phyloP scores from a whole-genome alignment of 2,329 filamentous ascomycete genomes.

The Dendryphion nanum region DNA sequence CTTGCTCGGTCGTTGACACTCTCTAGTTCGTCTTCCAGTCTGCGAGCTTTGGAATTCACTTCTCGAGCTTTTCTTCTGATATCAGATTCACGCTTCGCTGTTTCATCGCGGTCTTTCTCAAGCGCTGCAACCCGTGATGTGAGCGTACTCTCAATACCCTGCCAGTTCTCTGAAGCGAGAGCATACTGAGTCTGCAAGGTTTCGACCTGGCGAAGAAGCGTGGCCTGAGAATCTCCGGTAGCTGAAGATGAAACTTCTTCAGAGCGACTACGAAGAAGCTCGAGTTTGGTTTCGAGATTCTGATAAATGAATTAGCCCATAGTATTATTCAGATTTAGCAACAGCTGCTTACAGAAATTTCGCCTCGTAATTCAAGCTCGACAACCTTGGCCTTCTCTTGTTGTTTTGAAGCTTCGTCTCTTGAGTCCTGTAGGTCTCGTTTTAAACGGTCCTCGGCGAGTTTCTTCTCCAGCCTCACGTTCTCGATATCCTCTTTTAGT shows the following conservation, averaged over 20 bases:
- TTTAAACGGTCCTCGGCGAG: slow-evolving; percentile 68
- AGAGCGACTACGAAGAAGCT: slow-evolving; percentile 77
- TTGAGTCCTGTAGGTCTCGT: slow-evolving; percentile 67
- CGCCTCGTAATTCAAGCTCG: slow-evolving; percentile 78
- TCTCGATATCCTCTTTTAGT: slow-evolving; percentile 64
- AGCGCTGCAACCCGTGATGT: slow-evolving; percentile 72
- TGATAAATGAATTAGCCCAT: slow-evolving; percentile 40
- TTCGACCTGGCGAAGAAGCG: slow-evolving; percentile 89
- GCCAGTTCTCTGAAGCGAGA: slow-evolving; percentile 95
- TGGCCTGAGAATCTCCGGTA: slow-evolving; percentile 80
- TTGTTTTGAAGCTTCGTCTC: slow-evolving; percentile 70
- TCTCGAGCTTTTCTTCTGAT: slow-evolving; percentile 88
- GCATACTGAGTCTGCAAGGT: slow-evolving; percentile 94
- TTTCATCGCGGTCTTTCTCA: slow-evolving; percentile 90
- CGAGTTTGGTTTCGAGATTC: slow-evolving; percentile 83
- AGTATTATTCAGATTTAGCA: neutral
- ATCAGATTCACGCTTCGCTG: slow-evolving; percentile 77
- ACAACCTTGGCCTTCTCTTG: slow-evolving; percentile 66
- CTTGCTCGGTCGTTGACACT: slow-evolving; percentile 62
- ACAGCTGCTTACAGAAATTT: slow-evolving; percentile 54
- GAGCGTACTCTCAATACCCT: slow-evolving; percentile 86
- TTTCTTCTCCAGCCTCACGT: slow-evolving; percentile 71
- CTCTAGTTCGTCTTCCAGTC: slow-evolving; percentile 81
- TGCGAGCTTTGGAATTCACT: slow-evolving; percentile 66
- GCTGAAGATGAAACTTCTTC: slow-evolving; percentile 87